phyloP scores from a whole-genome alignment of 495 filamentous ascomycete genomes.

The Talaromyces borbonicus region DNA sequence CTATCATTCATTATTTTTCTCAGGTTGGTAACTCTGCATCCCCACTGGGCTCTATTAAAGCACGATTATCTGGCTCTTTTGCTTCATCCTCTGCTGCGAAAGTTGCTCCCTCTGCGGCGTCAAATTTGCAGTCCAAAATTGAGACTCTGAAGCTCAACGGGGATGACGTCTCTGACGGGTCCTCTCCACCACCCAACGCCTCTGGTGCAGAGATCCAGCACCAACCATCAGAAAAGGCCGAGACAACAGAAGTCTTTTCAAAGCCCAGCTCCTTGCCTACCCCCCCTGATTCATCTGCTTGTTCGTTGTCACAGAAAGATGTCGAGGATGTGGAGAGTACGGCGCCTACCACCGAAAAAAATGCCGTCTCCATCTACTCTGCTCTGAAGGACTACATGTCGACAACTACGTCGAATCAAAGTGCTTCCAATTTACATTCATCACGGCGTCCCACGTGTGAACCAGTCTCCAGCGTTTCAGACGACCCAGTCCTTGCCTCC shows the following conservation, averaged over 20 bases:
- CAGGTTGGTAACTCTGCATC: conserved; percentile 80
- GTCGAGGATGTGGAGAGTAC: conserved; percentile 29
- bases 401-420: conserved; percentile 15
- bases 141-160: conserved; percentile 12
- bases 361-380: conserved; percentile 28
- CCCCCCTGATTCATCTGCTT: conserved; percentile 30
- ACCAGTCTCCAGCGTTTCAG: conserved; percentile 57
- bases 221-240: conserved; percentile 14
- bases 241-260: conserved; percentile 15
- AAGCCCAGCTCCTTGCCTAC: conserved; percentile 28
- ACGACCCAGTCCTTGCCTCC: conserved; percentile 56
- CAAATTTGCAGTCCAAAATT: conserved; percentile 19
- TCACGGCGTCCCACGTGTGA: conserved; percentile 43
- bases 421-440: conserved; percentile 21
- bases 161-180: conserved; percentile 12
- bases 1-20: conserved; percentile 88
- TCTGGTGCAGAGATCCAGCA: conserved; percentile 33
- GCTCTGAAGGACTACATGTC: conserved; percentile 35
- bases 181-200: conserved; percentile 25
- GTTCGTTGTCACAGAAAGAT: conserved; percentile 35
- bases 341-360: conserved; percentile 25
- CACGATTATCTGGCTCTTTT: conserved; percentile 30
- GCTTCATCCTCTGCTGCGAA: conserved; percentile 31
- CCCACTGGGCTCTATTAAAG: conserved; percentile 42
- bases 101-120: neutral